phyloP scores from a whole-genome alignment of 2,329 filamentous ascomycete genomes.

The Botryosphaeria dothidea region DNA sequence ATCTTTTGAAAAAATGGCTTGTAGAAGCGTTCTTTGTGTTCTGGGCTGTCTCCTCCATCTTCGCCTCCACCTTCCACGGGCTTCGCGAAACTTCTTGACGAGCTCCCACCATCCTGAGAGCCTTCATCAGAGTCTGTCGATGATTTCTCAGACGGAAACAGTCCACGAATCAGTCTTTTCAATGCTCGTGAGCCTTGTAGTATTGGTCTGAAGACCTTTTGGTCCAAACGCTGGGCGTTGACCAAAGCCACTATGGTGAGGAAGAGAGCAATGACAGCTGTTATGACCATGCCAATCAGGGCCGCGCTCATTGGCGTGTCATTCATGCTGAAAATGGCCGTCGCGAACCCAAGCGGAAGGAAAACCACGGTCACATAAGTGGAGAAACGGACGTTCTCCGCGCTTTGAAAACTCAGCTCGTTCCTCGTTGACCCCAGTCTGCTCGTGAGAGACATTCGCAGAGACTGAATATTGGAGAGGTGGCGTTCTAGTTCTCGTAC shows the following conservation, averaged over 20 bases:
- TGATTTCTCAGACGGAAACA: too few species aligned
- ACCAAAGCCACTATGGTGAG: not conserved
- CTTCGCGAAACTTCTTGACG: too few species aligned
- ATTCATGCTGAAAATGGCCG: constrained; percentile 36
- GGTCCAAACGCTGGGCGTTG: not conserved
- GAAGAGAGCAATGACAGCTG: not conserved
- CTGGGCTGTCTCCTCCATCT: too few species aligned
- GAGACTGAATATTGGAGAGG: constrained; percentile 20
- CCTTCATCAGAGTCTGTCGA: too few species aligned
- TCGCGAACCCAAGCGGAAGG: constrained; percentile 33
- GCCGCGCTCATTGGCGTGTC: constrained; percentile 22
- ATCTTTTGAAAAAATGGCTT: too few species aligned
- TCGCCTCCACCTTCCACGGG: too few species aligned
- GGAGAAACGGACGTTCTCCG: constrained; percentile 35
- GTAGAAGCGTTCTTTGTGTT: too few species aligned
- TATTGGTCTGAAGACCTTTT: too few species aligned
- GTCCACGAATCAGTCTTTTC: too few species aligned
- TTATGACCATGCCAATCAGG: not conserved
- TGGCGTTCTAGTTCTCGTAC: not conserved
- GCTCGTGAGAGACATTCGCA: constrained; percentile 22
- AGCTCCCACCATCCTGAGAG: too few species aligned
- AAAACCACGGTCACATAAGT: constrained; percentile 40
- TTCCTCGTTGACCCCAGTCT: constrained; percentile 23
- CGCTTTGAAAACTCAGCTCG: constrained; percentile 24
- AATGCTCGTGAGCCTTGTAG: too few species aligned